Conservation (phyloP, 2,329 filamentous ascomycete species). For the Dryadomyces quercivorus region DNA sequence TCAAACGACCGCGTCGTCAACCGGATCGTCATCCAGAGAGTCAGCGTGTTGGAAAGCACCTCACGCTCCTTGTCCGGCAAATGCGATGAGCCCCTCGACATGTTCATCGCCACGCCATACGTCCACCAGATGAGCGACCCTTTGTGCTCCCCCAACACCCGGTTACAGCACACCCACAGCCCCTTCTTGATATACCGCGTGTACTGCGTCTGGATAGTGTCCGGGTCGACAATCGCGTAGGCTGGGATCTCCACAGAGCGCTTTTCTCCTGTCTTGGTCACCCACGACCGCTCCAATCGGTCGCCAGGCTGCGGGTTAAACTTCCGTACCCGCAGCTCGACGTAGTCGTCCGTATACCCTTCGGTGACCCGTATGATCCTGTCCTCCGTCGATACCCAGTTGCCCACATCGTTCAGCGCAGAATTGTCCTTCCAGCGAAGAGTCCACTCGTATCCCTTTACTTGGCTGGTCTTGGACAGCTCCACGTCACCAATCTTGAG, state of each 20-base stretch:
- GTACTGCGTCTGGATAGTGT: constrained; percentile 36
- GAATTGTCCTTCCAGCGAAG: constrained; percentile 43
- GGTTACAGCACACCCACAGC: constrained; percentile 33
- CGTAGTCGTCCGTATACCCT: constrained; percentile 34
- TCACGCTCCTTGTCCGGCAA: constrained; percentile 26
- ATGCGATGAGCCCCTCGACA: constrained; percentile 17
- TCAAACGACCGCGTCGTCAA: constrained; percentile 47
- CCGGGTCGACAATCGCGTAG: constrained; percentile 43
- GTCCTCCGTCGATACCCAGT: constrained; percentile 40
- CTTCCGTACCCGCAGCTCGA: constrained; percentile 38
- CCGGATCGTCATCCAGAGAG: constrained; percentile 48
- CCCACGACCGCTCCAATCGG: constrained; percentile 41
- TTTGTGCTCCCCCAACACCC: constrained; percentile 22
- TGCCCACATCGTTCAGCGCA: constrained; percentile 37
- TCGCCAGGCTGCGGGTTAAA: constrained; percentile 45
- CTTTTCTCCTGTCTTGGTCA: constrained; percentile 27
- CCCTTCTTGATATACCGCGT: constrained; percentile 35
- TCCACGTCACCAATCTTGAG: constrained; percentile 47
- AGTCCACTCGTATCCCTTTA: constrained; percentile 47
- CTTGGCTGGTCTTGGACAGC: constrained; percentile 46
- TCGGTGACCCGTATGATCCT: constrained; percentile 39
- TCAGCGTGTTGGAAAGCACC: constrained; percentile 36
- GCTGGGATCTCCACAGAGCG: constrained; percentile 39
- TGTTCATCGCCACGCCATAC: constrained; percentile 33
- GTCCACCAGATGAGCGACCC: constrained; percentile 34